A percentile compares a stretch with the other conserved stretches of the same genome.
Evolutionary conservation across 2,329 filamentous ascomycete genomes (phyloP).

Genomic region (Stagonosporopsis cucurbitacearum): DNA sequence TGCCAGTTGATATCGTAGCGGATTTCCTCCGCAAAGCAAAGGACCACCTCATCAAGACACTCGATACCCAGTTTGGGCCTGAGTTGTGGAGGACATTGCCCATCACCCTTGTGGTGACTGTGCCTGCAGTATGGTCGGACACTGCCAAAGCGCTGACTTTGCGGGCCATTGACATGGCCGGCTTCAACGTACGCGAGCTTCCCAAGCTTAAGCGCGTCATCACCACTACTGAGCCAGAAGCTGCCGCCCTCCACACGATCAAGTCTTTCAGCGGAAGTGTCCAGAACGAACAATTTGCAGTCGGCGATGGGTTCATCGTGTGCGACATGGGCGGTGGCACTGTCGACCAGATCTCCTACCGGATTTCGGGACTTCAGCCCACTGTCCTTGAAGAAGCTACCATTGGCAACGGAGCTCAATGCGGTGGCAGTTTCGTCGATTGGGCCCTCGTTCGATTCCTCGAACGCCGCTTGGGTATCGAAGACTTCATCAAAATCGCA

Average conservation of each 20-base stretch:
- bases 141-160: constrained; percentile 28
- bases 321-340: constrained; percentile 44
- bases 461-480: constrained; percentile 27
- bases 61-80: constrained; percentile 29
- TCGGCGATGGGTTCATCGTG: constrained; percentile 33
- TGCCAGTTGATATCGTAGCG: constrained; percentile 38
- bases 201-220: constrained; percentile 18
- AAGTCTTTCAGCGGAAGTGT: constrained; percentile 15
- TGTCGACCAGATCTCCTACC: constrained; percentile 39
- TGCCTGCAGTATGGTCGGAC: constrained; percentile 39
- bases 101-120: constrained; percentile 31
- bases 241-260: constrained; percentile 38
- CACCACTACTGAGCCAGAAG: constrained; percentile 30
- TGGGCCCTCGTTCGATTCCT: constrained; percentile 31
- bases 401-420: constrained; percentile 32
- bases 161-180: constrained; percentile 26
- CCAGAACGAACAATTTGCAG: constrained; percentile 20
- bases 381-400: constrained; percentile 32
- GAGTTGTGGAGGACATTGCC: constrained; percentile 27
- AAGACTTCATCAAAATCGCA: constrained; percentile 29
- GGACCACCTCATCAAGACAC: constrained; percentile 28
- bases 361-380: constrained; percentile 15
- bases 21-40: constrained; percentile 37
- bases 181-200: constrained; percentile 25
- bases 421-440: constrained; percentile 39